Evolutionary conservation across 768 basidiomycete genomes (phyloP), one percentile per base, ranked within the genome.

Genomic region (Podaxis sp.): DNA sequence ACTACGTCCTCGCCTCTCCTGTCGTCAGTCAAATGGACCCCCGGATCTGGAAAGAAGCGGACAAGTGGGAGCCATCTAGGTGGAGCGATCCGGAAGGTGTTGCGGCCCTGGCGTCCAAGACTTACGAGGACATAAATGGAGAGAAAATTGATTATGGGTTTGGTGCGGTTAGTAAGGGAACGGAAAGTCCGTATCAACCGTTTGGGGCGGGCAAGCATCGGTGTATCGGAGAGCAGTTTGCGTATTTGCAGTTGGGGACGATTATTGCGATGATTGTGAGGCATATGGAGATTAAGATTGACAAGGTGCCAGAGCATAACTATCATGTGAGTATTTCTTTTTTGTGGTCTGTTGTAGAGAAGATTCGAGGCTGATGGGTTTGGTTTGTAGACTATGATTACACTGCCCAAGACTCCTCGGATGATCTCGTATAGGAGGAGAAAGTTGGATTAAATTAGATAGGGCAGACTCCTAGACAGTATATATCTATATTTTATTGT

Each of bases 141-240:
- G 93, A 96, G 73, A 95, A 95, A 78, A 79, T 98, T 62, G 97
- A 99, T 73, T 99, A 89, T 68, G 97, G 97, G 1, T 99, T 93
- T 72, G 97, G 97, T 56, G 85, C 88, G 62, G 91, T 99, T 55
- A 92, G 89, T 77, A 98, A 98, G 77, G 95, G 95, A 53, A 98
- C 95, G 5, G 92, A 95, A 60, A 92, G 89, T 66, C 93, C 93
- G 52, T 98, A 98, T 72, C 92, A 97, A 71, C 97, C 97, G 1
- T 99, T 99, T 68, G 97, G 97, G 63, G 96, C 97, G 55, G 97
- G 97, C 28, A 82, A 91, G 67, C 96, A 98, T 77, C 81, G 95
- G 64, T 98, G 93, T 73, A 95, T 98, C 62, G 93, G 94, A 64
- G 94, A 95, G 76, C 90, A 88, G 77, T 98, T 98, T 69, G 97